Evolutionary conservation across 345 rosid species (phyloP).

Genomic region (Hypericum androsaemum): DNA sequence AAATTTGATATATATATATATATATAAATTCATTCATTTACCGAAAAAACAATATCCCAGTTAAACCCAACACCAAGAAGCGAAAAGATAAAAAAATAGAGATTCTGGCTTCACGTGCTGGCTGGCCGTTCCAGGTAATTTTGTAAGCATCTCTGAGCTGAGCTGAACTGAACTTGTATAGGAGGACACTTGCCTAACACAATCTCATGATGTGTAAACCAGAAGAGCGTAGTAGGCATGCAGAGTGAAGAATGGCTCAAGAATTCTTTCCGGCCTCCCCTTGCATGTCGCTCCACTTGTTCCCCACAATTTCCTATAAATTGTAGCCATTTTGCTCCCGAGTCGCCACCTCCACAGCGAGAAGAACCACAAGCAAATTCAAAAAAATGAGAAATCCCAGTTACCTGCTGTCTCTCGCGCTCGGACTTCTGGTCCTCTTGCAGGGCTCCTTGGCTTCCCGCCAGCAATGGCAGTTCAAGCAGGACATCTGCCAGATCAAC

Average conservation of each 20-base stretch:
- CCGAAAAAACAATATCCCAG: too few species aligned
- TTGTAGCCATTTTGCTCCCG: neutral
- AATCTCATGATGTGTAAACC: too few species aligned
- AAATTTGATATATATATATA: too few species aligned
- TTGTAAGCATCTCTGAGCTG: too few species aligned
- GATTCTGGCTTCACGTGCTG: too few species aligned
- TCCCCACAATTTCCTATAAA: slow-evolving; percentile 16
- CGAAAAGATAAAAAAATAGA: too few species aligned
- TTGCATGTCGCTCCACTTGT: slow-evolving; percentile 3
- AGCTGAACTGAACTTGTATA: too few species aligned
- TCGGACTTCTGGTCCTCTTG: slow-evolving; percentile 33
- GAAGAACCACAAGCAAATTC: neutral
- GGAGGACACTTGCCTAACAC: neutral
- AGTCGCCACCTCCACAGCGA: neutral
- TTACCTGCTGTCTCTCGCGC: slow-evolving; percentile 23
- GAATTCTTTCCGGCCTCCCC: slow-evolving; percentile 9
- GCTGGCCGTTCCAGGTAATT: too few species aligned
- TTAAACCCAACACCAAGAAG: too few species aligned
- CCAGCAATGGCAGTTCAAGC: slow-evolving; percentile 11
- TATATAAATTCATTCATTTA: too few species aligned
- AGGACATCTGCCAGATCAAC: slow-evolving; percentile 41
- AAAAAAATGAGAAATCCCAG: slow-evolving; percentile 14
- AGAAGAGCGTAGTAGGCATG: slow-evolving; percentile 22
- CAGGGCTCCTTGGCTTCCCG: slow-evolving; percentile 28
- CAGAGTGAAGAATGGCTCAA: slow-evolving; percentile 29